phyloP scores from a whole-genome alignment of 768 basidiomycete species.

The Exidia glandulosa region DNA sequence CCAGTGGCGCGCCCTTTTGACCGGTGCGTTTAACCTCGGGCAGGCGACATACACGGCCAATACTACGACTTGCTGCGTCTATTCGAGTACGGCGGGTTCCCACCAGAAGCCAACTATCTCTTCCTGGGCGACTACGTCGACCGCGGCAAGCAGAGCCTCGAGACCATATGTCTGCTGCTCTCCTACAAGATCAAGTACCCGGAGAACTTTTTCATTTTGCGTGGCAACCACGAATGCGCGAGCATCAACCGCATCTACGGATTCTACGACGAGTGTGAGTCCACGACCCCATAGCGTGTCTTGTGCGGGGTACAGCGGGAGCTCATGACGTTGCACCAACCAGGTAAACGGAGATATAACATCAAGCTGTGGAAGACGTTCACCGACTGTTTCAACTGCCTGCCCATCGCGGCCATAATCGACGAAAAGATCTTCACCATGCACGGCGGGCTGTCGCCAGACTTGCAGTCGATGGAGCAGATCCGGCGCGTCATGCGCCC shows the following conservation, averaged over 20 bases:
- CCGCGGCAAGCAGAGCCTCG: slow-evolving; percentile 95
- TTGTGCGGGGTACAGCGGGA: slow-evolving; percentile 1
- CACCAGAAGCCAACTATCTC: slow-evolving; percentile 99
- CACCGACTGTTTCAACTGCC: slow-evolving; percentile 99
- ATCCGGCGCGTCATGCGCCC: slow-evolving; percentile 98
- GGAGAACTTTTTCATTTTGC: slow-evolving; percentile 99
- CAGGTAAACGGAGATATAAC: slow-evolving; percentile 99
- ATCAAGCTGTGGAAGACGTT: slow-evolving; percentile 99
- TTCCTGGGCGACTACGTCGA: slow-evolving; percentile 99
- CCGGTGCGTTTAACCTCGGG: slow-evolving; percentile 1
- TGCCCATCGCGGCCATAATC: slow-evolving; percentile 98
- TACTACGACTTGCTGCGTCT: slow-evolving; percentile 97
- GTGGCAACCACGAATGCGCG: slow-evolving; percentile 98
- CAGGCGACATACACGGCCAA: slow-evolving; percentile 98
- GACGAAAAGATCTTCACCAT: slow-evolving; percentile 99
- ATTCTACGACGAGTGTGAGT: slow-evolving; percentile 98
- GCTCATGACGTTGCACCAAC: no score
- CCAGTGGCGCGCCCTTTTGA: slow-evolving; percentile 13
- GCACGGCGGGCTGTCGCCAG: slow-evolving; percentile 96
- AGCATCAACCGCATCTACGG: slow-evolving; percentile 99
- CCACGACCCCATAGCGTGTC: no score
- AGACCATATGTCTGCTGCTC: slow-evolving; percentile 97
- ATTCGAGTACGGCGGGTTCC: slow-evolving; percentile 99
- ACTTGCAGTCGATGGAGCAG: slow-evolving; percentile 99
- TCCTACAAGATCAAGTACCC: slow-evolving; percentile 99